These are phyloP conservation scores for Exutisphaerella laricina DNA, from an alignment of 2,329 filamentous ascomycete species.

Conservation along the genomic window DNA sequence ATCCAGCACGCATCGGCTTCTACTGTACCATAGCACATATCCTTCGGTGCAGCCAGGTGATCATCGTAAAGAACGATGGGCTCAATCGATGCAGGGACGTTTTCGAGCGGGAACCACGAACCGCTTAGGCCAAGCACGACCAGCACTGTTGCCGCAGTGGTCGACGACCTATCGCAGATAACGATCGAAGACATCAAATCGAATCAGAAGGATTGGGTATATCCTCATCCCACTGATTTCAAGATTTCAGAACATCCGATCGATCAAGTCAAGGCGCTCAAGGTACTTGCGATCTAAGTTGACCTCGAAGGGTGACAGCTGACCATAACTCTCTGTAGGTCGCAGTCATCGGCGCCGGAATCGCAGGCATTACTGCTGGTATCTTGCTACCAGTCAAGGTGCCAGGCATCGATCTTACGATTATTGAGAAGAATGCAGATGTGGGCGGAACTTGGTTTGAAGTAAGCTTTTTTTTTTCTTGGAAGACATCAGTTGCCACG, in stretches of 20 bases:
- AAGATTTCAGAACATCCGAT: slow-evolving; percentile 27
- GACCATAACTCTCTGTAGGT: slow-evolving; percentile 40
- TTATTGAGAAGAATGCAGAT: slow-evolving; percentile 64
- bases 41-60: no score
- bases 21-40: no score
- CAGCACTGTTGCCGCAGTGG: slow-evolving; percentile 10
- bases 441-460: slow-evolving; percentile 50
- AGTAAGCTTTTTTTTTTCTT: slow-evolving; percentile 34
- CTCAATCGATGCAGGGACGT: slow-evolving; percentile 7
- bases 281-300: slow-evolving; percentile 13
- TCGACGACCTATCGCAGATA: neutral
- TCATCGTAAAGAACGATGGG: slow-evolving; percentile 14
- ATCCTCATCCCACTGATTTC: slow-evolving; percentile 29
- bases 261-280: slow-evolving; percentile 25
- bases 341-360: slow-evolving; percentile 59
- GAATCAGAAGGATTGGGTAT: slow-evolving; percentile 16
- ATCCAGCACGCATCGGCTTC: no score
- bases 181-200: neutral
- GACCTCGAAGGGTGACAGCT: neutral
- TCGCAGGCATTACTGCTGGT: slow-evolving; percentile 59
- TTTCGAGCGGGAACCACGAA: no score
- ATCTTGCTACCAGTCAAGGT: slow-evolving; percentile 63
- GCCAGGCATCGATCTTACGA: slow-evolving; percentile 58
- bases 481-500: no score
- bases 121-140: slow-evolving; percentile 3